Evolutionary conservation across 2,329 filamentous ascomycete species (phyloP).

Genomic region (Trichoderma oligosporum): DNA sequence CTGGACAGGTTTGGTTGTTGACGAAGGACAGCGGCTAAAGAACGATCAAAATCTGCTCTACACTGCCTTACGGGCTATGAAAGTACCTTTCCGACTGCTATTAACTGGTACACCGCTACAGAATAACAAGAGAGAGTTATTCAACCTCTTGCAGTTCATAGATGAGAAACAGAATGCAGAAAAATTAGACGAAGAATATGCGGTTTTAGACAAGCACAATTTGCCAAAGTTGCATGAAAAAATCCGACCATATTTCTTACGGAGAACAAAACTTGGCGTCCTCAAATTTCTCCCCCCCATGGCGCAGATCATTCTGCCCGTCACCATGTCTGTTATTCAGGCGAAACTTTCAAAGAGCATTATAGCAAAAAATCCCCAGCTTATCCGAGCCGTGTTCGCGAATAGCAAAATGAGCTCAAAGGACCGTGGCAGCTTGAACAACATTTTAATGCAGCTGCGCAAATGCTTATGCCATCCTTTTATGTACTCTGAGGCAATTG

Average conservation of each 20-base stretch:
- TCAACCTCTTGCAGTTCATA: slow-evolving; percentile 94
- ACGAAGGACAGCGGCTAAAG: slow-evolving; percentile 93
- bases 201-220: slow-evolving; percentile 76
- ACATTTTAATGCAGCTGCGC: slow-evolving; percentile 90
- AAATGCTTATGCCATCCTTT: slow-evolving; percentile 97
- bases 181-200: slow-evolving; percentile 69
- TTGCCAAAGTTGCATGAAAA: slow-evolving; percentile 75
- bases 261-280: slow-evolving; percentile 84
- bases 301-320: slow-evolving; percentile 89
- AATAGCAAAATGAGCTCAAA: slow-evolving; percentile 61
- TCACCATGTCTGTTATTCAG: slow-evolving; percentile 92
- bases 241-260: slow-evolving; percentile 68
- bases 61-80: slow-evolving; percentile 65
- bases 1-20: slow-evolving; percentile 87
- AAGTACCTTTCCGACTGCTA: slow-evolving; percentile 77
- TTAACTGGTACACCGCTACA: slow-evolving; percentile 91
- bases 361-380: slow-evolving; percentile 80
- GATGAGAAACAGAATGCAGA: slow-evolving; percentile 68
- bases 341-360: slow-evolving; percentile 95
- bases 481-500: slow-evolving; percentile 84
- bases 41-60: slow-evolving; percentile 87
- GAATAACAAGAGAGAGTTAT: slow-evolving; percentile 91
- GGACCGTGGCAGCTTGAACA: slow-evolving; percentile 80
- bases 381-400: slow-evolving; percentile 83
- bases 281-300: slow-evolving; percentile 89